Base-by-base conservation (phyloP, 352 stramenopile genomes). In the Phytophthora sp. region DNA sequence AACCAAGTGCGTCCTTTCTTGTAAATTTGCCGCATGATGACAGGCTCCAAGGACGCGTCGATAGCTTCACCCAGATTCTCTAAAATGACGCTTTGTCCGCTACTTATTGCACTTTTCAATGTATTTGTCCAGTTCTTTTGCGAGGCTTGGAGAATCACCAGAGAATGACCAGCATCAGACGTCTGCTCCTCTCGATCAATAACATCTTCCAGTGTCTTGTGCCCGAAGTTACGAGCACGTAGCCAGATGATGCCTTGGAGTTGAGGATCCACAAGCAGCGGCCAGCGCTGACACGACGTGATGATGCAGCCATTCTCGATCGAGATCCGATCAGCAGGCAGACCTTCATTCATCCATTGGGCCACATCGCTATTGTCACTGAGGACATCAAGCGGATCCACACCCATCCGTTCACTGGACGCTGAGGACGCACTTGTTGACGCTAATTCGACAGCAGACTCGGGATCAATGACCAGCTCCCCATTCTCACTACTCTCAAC, bases 221-320 rank as follows among this genome's bases (percentile, higher is more conserved):
- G 62, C 3, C 52, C 52, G 44, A 90, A 91, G 35, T 91, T 74
- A 5, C 79, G 72, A 11, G 72, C 74, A 30, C 86, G 84, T 27
- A 98, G 65, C 91, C 91, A 98, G 45, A 80, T 89, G 29, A 98
- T 84, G 2, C 87, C 91, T 76, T 97, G 91, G 1, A 97, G 69
- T 67, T 98, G 91, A 8, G 91, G 91, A 41, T 98, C 91, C 2
- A 98, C 93, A 13, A 98, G 76, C 16, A 98, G 74, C 4, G 91
- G 91, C 91, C 91, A 98, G 4, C 91, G 70, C 39, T 88, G 81
- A 44, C 84, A 96, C 21, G 86, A 94, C 30, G 86, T 89, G 42
- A 97, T 94, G 52, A 98, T 97, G 47, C 86, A 95, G 16, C 91
- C 93, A 51, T 98, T 98, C 58, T 98, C 93, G 13, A 97, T 85